phyloP scores from a whole-genome alignment of 192 early-diverging fungal species.

The Mortierella alpina region DNA sequence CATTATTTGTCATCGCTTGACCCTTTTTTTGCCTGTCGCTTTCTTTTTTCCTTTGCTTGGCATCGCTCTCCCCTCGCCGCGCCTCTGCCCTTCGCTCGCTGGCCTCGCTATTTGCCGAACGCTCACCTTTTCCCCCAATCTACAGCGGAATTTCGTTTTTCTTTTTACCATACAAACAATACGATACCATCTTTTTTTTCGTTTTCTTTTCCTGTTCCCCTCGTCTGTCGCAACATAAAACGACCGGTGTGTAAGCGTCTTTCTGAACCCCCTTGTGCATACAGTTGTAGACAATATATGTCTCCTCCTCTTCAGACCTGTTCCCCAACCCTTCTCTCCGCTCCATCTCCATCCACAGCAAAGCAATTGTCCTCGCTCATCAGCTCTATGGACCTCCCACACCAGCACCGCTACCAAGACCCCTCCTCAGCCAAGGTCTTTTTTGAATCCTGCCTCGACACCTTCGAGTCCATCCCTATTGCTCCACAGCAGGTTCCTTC shows the following conservation, averaged over 20 bases:
- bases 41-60: background rate
- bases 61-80: background rate
- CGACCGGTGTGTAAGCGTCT: too few relatives aligned
- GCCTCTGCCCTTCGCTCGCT: too few relatives aligned
- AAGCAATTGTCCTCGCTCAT: conserved; percentile 10
- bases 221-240: background rate
- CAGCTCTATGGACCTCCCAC: conserved; percentile 40
- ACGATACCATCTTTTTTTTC: too few relatives aligned
- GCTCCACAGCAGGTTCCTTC: background rate
- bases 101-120: too few relatives aligned
- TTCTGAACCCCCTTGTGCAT: too few relatives aligned
- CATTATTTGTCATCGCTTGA: background rate
- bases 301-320: conserved; percentile 1
- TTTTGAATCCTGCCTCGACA: conserved; percentile 41
- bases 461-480: conserved; percentile 24
- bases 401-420: conserved; percentile 50
- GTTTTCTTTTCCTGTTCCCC: background rate
- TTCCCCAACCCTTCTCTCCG: background rate
- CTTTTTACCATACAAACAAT: too few relatives aligned
- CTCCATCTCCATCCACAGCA: background rate
- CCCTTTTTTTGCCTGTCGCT: background rate
- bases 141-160: too few relatives aligned
- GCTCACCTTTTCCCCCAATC: too few relatives aligned
- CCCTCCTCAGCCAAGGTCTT: conserved; percentile 35
- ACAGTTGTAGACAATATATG: background rate